phyloP scores from a whole-genome alignment of 2,329 filamentous ascomycete genomes.

The Ascochyta rabiei region DNA sequence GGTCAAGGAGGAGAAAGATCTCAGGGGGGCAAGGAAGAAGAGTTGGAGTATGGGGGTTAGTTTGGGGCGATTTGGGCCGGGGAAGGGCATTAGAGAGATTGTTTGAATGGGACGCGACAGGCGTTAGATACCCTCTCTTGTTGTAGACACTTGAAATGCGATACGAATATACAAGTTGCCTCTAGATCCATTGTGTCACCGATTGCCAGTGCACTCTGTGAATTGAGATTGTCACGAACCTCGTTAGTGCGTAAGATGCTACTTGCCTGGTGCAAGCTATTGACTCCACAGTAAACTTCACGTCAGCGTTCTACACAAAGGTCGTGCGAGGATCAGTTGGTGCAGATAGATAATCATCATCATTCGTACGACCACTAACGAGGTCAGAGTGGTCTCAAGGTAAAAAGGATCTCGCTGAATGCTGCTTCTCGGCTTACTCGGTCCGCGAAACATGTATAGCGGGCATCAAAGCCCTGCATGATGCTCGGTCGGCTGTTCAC shows the following conservation, averaged over 20 bases:
- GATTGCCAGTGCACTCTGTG: neutral
- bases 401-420: neutral
- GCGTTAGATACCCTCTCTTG: neutral
- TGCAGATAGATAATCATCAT: constrained; percentile 1
- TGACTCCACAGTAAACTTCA: neutral
- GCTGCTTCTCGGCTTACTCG: neutral
- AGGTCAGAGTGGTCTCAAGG: constrained; percentile 6
- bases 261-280: neutral
- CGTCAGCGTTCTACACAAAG: neutral
- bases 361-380: constrained; percentile 8
- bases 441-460: neutral
- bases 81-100: constrained; percentile 38
- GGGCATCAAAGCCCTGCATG: neutral
- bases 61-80: constrained; percentile 23
- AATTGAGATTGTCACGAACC: neutral
- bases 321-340: neutral
- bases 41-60: constrained; percentile 38
- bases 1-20: constrained; percentile 13
- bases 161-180: neutral
- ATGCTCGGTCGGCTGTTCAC: neutral
- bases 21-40: constrained; percentile 31
- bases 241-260: neutral
- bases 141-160: neutral
- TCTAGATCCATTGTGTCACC: neutral
- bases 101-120: constrained; percentile 11